Conservation (phyloP, 352 stramenopile species). For the Globisporangium nodosum region DNA sequence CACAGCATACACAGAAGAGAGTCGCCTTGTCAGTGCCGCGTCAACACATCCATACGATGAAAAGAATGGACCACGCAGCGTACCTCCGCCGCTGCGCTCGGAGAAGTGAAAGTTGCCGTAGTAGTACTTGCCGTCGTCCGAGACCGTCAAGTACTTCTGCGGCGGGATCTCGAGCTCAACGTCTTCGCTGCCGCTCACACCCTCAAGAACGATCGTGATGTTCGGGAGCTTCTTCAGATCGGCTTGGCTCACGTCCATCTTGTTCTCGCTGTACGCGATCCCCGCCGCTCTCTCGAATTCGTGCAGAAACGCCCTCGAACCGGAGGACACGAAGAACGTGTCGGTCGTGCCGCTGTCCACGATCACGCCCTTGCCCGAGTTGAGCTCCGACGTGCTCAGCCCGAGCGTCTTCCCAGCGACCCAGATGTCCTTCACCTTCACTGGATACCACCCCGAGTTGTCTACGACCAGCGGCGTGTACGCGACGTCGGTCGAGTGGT, state of each 20-base stretch:
- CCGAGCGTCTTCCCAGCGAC: constrained; percentile 53
- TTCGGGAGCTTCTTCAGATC: constrained; percentile 42
- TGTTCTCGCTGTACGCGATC: constrained; percentile 51
- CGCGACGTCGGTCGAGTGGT: constrained; percentile 51
- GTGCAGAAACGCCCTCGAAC: constrained; percentile 42
- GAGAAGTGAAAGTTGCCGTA: constrained; percentile 82
- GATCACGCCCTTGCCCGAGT: constrained; percentile 74
- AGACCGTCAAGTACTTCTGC: constrained; percentile 55
- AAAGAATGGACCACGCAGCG: background rate
- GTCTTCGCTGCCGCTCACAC: constrained; percentile 36
- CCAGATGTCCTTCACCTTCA: constrained; percentile 75
- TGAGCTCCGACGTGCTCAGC: constrained; percentile 32
- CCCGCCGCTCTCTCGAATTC: constrained; percentile 39
- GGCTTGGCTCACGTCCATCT: constrained; percentile 36
- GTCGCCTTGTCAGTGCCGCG: too few species aligned
- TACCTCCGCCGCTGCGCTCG: constrained; percentile 72
- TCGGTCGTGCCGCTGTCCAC: constrained; percentile 85
- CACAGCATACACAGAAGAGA: background rate
- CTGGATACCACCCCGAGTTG: constrained; percentile 63
- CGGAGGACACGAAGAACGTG: constrained; percentile 64
- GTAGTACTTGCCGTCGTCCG: constrained; percentile 40
- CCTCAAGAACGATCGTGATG: constrained; percentile 64
- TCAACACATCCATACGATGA: background rate
- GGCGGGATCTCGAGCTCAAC: constrained; percentile 60
- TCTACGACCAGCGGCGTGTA: constrained; percentile 59